These are phyloP conservation scores for Lepidium campestre DNA, from an alignment of 441 rosid species.

Conservation along the genomic window DNA sequence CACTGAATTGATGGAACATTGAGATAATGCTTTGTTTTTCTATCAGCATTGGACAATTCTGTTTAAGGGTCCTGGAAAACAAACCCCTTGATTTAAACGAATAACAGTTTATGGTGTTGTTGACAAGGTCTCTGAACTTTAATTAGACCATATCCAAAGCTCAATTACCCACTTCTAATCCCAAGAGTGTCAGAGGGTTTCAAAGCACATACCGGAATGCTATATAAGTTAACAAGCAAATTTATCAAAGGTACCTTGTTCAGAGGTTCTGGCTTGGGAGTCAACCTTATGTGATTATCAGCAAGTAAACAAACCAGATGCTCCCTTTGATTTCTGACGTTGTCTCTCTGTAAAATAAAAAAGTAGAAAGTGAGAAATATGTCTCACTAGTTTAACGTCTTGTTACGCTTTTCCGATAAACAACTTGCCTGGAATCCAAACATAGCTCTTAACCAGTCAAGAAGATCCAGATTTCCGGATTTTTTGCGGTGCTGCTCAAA, in stretches of 20 bases:
- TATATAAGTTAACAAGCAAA: slow-evolving; percentile 1
- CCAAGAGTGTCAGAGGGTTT: background rate
- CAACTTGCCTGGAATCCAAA: slow-evolving; percentile 92
- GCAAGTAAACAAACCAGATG: slow-evolving; percentile 88
- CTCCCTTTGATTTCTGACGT: slow-evolving; percentile 95
- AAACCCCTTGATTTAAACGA: background rate
- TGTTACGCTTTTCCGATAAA: slow-evolving; percentile 12
- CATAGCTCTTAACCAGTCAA: slow-evolving; percentile 98
- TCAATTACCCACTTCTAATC: background rate
- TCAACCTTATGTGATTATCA: slow-evolving; percentile 75
- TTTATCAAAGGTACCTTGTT: slow-evolving; percentile 54
- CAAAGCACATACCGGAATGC: slow-evolving; percentile 2
- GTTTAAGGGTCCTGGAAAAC: background rate
- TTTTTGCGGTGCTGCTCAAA: slow-evolving; percentile 84
- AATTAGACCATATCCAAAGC: background rate
- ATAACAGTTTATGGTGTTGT: slow-evolving; percentile 3
- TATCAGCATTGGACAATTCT: background rate
- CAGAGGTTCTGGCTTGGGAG: slow-evolving; percentile 90
- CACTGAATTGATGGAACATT: background rate
- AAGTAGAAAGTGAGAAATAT: slow-evolving; percentile 5
- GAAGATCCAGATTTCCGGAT: slow-evolving; percentile 82
- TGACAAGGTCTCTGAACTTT: slow-evolving; percentile 1
- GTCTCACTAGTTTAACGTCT: background rate
- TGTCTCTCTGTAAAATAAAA: slow-evolving; percentile 69
- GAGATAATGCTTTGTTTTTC: background rate